Percentiles rank a stretch among this genome's conserved stretches.
phyloP scores from a whole-genome alignment of 176 grass and related monocot genomes.

The Typha latifolia region DNA sequence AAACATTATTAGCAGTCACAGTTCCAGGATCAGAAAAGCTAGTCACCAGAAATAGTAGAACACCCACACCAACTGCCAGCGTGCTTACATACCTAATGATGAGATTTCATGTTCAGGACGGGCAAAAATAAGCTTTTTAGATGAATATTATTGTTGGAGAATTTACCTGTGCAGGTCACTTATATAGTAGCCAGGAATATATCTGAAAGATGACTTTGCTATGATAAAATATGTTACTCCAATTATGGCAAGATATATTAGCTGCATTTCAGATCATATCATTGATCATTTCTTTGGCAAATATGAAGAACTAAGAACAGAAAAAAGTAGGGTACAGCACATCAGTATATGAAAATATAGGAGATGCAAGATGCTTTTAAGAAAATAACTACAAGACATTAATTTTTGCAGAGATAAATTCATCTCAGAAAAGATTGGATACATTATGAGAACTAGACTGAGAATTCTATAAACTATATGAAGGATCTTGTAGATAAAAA shows the following conservation, averaged over 20 bases:
- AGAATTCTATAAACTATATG: no score
- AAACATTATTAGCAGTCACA: constrained; percentile 69
- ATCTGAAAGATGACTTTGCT: constrained; percentile 80
- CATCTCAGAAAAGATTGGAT: no score
- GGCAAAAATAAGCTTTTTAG: constrained; percentile 4
- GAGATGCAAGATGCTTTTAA: not conserved
- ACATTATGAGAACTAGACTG: no score
- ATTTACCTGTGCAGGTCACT: constrained; percentile 83
- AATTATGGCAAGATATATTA: constrained; percentile 81
- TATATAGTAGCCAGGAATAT: constrained; percentile 95
- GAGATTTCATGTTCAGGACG: constrained; percentile 11
- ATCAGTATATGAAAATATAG: not conserved
- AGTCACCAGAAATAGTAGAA: constrained; percentile 78
- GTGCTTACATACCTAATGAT: constrained; percentile 58
- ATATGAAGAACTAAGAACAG: not conserved
- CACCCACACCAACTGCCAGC: constrained; percentile 54
- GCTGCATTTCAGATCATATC: constrained; percentile 38
- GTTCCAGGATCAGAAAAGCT: constrained; percentile 99
- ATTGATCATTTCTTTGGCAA: constrained; percentile 9
- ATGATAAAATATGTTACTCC: constrained; percentile 77
- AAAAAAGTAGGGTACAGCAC: not conserved
- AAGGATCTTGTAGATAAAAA: no score
- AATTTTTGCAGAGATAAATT: not conserved
- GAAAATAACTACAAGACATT: not conserved
- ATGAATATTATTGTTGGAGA: constrained; percentile 11